Percentiles rank a stretch among this genome's conserved stretches.
Evolutionary conservation across 2,329 filamentous ascomycete species (phyloP).

Genomic region (Boeremia lycopersici): DNA sequence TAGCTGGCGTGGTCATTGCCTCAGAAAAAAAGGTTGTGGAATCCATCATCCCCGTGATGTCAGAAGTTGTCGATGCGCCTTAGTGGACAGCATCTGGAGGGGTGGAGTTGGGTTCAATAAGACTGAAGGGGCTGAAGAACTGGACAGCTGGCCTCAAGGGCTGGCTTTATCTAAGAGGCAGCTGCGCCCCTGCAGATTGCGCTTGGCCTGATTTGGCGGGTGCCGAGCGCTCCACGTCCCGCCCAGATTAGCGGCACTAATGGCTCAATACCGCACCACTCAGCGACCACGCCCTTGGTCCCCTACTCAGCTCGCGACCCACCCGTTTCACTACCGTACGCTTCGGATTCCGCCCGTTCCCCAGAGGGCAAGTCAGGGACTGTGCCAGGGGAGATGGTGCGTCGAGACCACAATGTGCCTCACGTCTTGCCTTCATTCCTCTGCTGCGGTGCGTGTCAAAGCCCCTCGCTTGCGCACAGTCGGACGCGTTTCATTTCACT

Average conservation of each 20-base stretch:
- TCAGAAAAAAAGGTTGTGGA: conserved; percentile 30
- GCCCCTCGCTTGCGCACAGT: conserved; percentile 8
- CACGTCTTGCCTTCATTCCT: conserved; percentile 17
- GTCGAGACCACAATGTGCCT: conserved; percentile 20
- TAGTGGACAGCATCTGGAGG: conserved; percentile 39
- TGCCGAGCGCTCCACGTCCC: conserved; percentile 13
- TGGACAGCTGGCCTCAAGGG: conserved; percentile 39
- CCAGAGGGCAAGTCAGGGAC: conserved; percentile 20
- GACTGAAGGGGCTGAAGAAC: conserved; percentile 35
- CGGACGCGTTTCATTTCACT: conserved; percentile 9
- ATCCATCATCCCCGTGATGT: conserved; percentile 38
- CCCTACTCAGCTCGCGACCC: conserved; percentile 35
- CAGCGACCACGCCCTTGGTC: conserved; percentile 19
- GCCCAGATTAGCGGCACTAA: conserved; percentile 24
- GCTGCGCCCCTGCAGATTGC: conserved; percentile 25
- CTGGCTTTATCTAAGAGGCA: conserved; percentile 42
- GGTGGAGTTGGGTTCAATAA: conserved; percentile 35
- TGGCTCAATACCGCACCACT: conserved; percentile 16
- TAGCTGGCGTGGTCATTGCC: conserved; percentile 31
- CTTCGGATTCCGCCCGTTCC: conserved; percentile 25
- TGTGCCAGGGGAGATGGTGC: conserved; percentile 24
- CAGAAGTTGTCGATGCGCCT: conserved; percentile 34
- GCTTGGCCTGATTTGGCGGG: conserved; percentile 19
- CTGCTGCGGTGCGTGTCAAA: conserved; percentile 9
- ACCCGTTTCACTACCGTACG: conserved; percentile 34